Conservation (phyloP, 805 yeast species). For the Henningerozyma blattae region DNA sequence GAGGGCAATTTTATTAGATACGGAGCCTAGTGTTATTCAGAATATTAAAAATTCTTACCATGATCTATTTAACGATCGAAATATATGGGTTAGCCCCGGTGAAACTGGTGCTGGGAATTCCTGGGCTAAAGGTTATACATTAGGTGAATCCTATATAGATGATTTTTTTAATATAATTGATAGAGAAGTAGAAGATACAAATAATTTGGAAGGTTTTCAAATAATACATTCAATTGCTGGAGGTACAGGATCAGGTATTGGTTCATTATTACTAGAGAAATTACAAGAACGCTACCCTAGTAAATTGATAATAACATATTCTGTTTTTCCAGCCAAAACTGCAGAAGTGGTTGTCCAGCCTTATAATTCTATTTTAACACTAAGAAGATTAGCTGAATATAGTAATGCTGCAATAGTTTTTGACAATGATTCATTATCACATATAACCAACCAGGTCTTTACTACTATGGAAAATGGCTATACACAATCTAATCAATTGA, state of each 20-base stretch:
- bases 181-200: conserved; percentile 82
- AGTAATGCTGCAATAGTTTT: conserved; percentile 84
- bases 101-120: conserved; percentile 95
- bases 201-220: conserved; percentile 82
- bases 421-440: conserved; percentile 75
- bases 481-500: conserved; percentile 71
- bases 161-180: conserved; percentile 75
- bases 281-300: conserved; percentile 74
- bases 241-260: conserved; percentile 96
- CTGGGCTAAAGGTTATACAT: conserved; percentile 84
- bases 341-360: conserved; percentile 99
- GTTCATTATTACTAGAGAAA: conserved; percentile 67
- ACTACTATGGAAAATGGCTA: conserved; percentile 37
- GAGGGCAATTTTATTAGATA: conserved; percentile 70
- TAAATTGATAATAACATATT: conserved; percentile 72
- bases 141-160: conserved; percentile 58
- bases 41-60: conserved; percentile 42
- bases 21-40: conserved; percentile 81
- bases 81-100: conserved; percentile 61
- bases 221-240: conserved; percentile 93
- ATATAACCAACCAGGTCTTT: conserved; percentile 54
- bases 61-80: conserved; percentile 72
- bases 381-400: conserved; percentile 68
- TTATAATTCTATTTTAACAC: conserved; percentile 75
- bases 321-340: conserved; percentile 70